These are phyloP conservation scores for Ilex paraguariensis DNA, from an alignment of 305 asterid genomes.

Conservation along the genomic window DNA sequence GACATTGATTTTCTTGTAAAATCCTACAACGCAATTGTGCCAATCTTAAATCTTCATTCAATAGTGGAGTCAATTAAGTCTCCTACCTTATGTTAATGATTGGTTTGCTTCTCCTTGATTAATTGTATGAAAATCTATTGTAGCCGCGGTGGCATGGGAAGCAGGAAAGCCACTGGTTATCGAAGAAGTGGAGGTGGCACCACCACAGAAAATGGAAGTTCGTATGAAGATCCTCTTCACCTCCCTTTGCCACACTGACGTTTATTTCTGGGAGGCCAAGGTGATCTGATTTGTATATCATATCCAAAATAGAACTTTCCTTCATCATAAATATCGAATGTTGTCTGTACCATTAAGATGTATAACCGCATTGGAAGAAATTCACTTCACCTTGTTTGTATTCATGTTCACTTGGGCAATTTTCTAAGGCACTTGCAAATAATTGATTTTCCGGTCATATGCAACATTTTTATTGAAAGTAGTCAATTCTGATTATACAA, in stretches of 20 bases:
- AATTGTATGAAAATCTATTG: slow-evolving; percentile 8
- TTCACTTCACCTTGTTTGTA: too few relatives aligned
- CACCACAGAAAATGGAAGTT: slow-evolving; percentile 33
- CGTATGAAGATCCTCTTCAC: slow-evolving; percentile 32
- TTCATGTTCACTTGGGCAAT: too few relatives aligned
- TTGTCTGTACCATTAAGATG: not conserved
- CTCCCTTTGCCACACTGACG: slow-evolving; percentile 36
- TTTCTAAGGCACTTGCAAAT: not conserved
- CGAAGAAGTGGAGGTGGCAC: slow-evolving; percentile 34
- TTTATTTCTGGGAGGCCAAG: slow-evolving; percentile 38
- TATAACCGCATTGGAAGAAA: too few relatives aligned
- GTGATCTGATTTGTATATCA: not conserved
- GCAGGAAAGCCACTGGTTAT: slow-evolving; percentile 27
- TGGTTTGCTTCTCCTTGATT: not conserved
- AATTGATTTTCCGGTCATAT: not conserved
- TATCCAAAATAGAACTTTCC: too few relatives aligned
- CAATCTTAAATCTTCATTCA: too few relatives aligned
- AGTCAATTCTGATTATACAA: too few relatives aligned
- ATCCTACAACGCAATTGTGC: too few relatives aligned
- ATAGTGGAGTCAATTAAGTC: not conserved
- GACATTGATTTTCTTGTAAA: too few relatives aligned
- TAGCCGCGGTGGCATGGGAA: slow-evolving; percentile 40
- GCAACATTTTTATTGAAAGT: too few relatives aligned
- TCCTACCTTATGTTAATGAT: not conserved
- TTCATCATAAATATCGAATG: too few relatives aligned